Evolutionary conservation across 768 basidiomycete species (phyloP).

Genomic region (Hericium alpestre): DNA sequence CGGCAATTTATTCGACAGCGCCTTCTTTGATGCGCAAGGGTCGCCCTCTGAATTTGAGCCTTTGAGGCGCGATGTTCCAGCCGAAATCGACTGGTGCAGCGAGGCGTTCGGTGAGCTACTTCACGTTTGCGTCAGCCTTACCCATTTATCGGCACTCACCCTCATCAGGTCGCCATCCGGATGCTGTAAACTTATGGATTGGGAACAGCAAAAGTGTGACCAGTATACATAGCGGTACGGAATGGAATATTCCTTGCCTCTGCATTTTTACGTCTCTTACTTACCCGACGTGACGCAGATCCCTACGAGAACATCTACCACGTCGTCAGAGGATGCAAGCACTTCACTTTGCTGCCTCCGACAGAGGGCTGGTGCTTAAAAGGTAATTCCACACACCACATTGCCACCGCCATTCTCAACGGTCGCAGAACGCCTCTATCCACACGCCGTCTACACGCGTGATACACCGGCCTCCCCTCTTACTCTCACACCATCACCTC

Average conservation of each 20-base stretch:
- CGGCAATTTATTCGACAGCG: slow-evolving; percentile 64
- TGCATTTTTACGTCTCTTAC: too few relatives aligned
- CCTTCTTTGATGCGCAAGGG: slow-evolving; percentile 25
- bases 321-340: slow-evolving; percentile 74
- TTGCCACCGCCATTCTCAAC: neutral
- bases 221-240: slow-evolving; percentile 74
- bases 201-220: slow-evolving; percentile 70
- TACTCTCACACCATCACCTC: slow-evolving; percentile 46
- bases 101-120: slow-evolving; percentile 56
- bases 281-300: slow-evolving; percentile 29
- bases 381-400: slow-evolving; percentile 35
- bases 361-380: slow-evolving; percentile 78
- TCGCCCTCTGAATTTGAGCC: slow-evolving; percentile 49
- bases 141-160: neutral
- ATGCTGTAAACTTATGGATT: slow-evolving; percentile 92
- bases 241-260: too few relatives aligned
- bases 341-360: slow-evolving; percentile 80
- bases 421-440: slow-evolving; percentile 43
- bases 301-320: slow-evolving; percentile 93
- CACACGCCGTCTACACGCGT: slow-evolving; percentile 49
- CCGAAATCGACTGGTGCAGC: slow-evolving; percentile 62
- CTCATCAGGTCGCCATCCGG: slow-evolving; percentile 47
- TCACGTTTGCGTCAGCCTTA: neutral
- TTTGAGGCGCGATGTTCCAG: slow-evolving; percentile 56
- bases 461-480: slow-evolving; percentile 15